Percentiles rank a stretch among this genome's conserved stretches.
These are phyloP conservation scores for Fusarium sp. DNA, from an alignment of 2,329 filamentous ascomycete species.

Conservation along the genomic window DNA sequence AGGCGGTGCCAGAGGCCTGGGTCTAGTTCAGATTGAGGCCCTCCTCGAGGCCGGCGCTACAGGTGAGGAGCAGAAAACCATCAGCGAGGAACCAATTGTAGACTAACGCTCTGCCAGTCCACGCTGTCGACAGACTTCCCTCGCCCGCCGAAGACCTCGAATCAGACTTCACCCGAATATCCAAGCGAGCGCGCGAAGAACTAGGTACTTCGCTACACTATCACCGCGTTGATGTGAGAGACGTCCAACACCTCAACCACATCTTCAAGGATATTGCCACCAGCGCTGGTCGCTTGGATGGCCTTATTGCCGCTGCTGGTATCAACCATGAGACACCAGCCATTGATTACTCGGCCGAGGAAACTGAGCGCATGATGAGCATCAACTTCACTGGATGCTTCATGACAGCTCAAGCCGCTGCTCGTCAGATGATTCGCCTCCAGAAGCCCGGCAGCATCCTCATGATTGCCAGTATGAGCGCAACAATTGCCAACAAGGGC, in stretches of 20 bases:
- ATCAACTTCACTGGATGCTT: conserved; percentile 90
- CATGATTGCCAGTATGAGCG: conserved; percentile 80
- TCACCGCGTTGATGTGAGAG: conserved; percentile 84
- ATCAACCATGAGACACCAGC: conserved; percentile 89
- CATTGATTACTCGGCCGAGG: conserved; percentile 83
- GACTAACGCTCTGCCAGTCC: conserved; percentile 63
- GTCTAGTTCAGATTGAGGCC: conserved; percentile 83
- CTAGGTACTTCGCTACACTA: conserved; percentile 80
- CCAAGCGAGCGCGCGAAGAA: conserved; percentile 71
- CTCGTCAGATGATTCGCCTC: conserved; percentile 77
- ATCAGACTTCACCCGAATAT: conserved; percentile 75
- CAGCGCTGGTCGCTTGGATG: conserved; percentile 81
- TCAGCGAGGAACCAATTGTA: background rate
- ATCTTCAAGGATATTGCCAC: conserved; percentile 79
- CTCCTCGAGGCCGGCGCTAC: conserved; percentile 84
- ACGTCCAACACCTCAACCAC: conserved; percentile 76
- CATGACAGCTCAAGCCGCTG: conserved; percentile 91
- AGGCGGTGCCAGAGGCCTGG: conserved; percentile 82
- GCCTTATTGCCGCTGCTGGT: conserved; percentile 78
- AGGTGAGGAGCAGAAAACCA: conserved; percentile 56
- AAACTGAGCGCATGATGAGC: conserved; percentile 83
- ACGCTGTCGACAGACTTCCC: conserved; percentile 75
- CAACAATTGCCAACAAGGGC: conserved; percentile 74
- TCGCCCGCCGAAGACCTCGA: conserved; percentile 61
- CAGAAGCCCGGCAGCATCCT: conserved; percentile 73